phyloP scores from a whole-genome alignment of 345 rosid species.

The Nephelium lappaceum region DNA sequence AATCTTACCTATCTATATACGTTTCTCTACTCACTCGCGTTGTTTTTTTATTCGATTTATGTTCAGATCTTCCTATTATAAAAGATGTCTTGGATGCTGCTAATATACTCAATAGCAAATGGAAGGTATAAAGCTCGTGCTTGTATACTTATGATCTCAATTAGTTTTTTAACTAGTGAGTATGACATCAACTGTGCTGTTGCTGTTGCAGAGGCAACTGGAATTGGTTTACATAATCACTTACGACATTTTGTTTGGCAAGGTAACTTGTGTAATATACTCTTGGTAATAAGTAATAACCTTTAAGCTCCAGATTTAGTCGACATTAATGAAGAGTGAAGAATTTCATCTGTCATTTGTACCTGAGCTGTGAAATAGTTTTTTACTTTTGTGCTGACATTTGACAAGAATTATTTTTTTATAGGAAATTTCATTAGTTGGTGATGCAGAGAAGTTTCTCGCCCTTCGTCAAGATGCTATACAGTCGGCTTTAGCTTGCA shows the following conservation, averaged over 20 bases:
- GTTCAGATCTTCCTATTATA: conserved; percentile 67
- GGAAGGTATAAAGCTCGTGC: conserved; percentile 58
- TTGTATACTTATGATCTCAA: not conserved
- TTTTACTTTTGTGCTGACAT: conserved; percentile 12
- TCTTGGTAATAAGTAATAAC: not conserved
- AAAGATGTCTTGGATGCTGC: conserved; percentile 71
- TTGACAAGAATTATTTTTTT: conserved; percentile 17
- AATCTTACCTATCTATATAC: not conserved
- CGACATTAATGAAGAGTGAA: not conserved
- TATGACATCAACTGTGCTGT: not conserved
- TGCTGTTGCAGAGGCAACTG: conserved; percentile 64
- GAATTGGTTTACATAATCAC: conserved; percentile 67
- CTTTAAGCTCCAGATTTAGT: not conserved
- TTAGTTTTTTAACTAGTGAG: not conserved
- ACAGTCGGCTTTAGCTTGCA: conserved; percentile 57
- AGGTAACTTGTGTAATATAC: conserved; percentile 40
- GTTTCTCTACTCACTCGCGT: not conserved
- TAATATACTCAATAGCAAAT: conserved; percentile 58
- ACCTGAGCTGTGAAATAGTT: conserved; percentile 5
- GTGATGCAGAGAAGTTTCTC: conserved; percentile 85
- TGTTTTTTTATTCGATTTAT: not conserved
- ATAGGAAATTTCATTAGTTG: conserved; percentile 58
- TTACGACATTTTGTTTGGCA: conserved; percentile 79
- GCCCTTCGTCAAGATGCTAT: conserved; percentile 51
- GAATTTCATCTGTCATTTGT: not conserved